These are phyloP conservation scores for Candida sp. DNA, from an alignment of 1,139 yeast genomes.

Conservation along the genomic window DNA sequence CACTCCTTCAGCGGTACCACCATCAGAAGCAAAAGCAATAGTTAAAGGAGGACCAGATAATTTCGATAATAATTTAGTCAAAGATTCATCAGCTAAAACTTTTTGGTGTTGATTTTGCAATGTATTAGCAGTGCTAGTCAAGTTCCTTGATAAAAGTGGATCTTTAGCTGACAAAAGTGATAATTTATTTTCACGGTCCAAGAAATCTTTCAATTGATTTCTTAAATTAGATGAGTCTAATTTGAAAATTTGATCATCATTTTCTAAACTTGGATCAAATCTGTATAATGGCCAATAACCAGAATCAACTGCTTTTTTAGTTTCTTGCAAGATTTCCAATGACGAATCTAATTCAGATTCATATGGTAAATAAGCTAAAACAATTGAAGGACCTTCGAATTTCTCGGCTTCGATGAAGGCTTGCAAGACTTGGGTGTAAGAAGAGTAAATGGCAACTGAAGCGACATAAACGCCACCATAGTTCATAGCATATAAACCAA, in stretches of 20 bases:
- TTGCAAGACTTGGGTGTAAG: constrained; percentile 89
- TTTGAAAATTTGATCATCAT: constrained; percentile 56
- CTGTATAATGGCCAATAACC: constrained; percentile 97
- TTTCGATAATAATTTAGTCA: constrained; percentile 73
- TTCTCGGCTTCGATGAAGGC: constrained; percentile 87
- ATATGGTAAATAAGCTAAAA: constrained; percentile 87
- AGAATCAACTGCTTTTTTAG: constrained; percentile 85
- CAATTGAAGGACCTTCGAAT: constrained; percentile 87
- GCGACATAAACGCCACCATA: constrained; percentile 91
- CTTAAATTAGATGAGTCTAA: constrained; percentile 83
- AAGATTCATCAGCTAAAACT: constrained; percentile 74
- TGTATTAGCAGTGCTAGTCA: constrained; percentile 58
- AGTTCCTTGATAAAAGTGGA: constrained; percentile 77
- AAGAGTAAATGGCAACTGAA: constrained; percentile 89
- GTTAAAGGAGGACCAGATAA: constrained; percentile 92
- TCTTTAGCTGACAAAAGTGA: constrained; percentile 67
- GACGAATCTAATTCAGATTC: constrained; percentile 64
- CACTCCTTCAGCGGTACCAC: constrained; percentile 85
- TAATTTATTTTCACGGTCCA: constrained; percentile 87
- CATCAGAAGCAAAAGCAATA: constrained; percentile 90
- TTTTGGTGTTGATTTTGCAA: constrained; percentile 60
- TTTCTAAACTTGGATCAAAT: constrained; percentile 60
- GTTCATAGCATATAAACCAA: constrained; percentile 95
- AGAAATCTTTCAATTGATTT: constrained; percentile 71
- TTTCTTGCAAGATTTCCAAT: constrained; percentile 74